Percentiles rank a stretch among this genome's conserved stretches.
Evolutionary conservation across 129 eudicot genomes (phyloP).

Genomic region (Deinandra increscens): DNA sequence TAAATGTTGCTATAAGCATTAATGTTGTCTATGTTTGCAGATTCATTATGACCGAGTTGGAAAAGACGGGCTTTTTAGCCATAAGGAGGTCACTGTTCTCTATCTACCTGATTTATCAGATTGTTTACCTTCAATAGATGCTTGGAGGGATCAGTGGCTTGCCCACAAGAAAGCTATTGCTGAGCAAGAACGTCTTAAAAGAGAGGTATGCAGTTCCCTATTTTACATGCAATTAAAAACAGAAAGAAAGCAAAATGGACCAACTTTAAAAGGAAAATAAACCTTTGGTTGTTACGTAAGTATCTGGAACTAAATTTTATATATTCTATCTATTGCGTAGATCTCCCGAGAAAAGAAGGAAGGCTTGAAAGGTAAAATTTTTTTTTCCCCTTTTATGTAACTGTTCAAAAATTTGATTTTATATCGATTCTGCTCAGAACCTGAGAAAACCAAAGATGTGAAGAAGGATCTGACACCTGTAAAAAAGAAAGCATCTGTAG

Average conservation of each 20-base stretch:
- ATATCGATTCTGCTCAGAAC: constrained; percentile 28
- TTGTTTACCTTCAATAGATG: constrained; percentile 81
- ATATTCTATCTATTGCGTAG: constrained; percentile 32
- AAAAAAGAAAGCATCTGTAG: constrained; percentile 50
- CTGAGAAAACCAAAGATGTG: constrained; percentile 41
- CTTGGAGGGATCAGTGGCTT: constrained; percentile 95
- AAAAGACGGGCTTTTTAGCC: constrained; percentile 82
- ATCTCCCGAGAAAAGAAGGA: constrained; percentile 53
- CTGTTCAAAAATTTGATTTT: neutral
- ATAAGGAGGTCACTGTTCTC: constrained; percentile 88
- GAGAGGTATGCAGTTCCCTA: constrained; percentile 47
- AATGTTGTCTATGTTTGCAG: constrained; percentile 36
- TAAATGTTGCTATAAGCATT: constrained; percentile 4
- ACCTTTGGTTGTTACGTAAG: neutral
- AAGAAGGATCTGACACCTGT: constrained; percentile 40
- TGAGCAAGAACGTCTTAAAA: constrained; percentile 60
- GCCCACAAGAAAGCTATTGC: constrained; percentile 73
- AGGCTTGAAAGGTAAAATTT: constrained; percentile 55
- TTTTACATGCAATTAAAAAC: neutral
- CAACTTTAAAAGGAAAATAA: neutral
- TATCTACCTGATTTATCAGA: constrained; percentile 85
- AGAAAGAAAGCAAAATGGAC: neutral
- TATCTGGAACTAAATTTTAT: constrained; percentile 14
- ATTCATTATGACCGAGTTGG: constrained; percentile 92
- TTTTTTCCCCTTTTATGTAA: neutral